phyloP scores from a whole-genome alignment of 1,284 basidiomycete genomes.

The Sanghuangporus sanghuang region DNA sequence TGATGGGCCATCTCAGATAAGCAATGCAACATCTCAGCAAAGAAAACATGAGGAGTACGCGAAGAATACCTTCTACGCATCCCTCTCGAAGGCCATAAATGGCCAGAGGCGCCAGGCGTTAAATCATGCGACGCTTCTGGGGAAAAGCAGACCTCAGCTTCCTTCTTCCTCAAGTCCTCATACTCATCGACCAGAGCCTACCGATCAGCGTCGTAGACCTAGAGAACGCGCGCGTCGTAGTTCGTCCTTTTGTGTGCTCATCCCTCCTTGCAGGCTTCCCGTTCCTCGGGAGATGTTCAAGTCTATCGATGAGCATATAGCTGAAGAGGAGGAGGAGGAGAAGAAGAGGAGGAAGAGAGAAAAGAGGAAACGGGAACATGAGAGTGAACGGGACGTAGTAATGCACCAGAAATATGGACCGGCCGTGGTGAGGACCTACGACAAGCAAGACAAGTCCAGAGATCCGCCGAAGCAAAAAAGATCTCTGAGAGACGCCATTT shows the following conservation, averaged over 20 bases:
- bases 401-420: neutral
- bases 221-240: neutral
- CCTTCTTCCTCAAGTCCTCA: neutral
- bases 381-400: neutral
- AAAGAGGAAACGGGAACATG: neutral
- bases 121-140: neutral
- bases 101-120: neutral
- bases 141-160: neutral
- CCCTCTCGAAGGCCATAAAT: neutral
- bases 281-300: neutral
- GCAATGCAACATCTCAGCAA: neutral
- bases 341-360: neutral
- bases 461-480: neutral
- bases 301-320: neutral
- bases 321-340: neutral
- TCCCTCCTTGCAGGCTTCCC: neutral
- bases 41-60: neutral
- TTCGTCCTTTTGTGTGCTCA: neutral
- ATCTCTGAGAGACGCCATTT: neutral
- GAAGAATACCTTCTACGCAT: neutral
- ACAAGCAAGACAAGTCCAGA: neutral
- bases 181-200: too few species aligned
- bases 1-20: neutral
- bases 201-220: neutral
- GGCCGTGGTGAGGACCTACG: neutral